Base-by-base conservation (phyloP, 2,329 filamentous ascomycete genomes). In the Paracoccidioides brasiliensis region DNA sequence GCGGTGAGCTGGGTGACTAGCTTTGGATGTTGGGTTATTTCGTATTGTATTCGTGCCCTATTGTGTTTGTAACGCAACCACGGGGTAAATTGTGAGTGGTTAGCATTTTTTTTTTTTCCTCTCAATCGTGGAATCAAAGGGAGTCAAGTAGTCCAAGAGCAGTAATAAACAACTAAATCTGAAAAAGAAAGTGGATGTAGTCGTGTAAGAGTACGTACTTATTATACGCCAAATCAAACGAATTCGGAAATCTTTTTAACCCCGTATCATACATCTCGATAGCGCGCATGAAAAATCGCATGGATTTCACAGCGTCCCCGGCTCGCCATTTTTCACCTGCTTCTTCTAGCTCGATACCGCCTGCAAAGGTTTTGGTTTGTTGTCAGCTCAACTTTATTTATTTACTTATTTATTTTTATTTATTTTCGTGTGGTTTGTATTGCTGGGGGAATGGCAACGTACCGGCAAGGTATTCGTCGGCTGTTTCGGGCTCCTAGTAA, bases 191-290 rank as follows among this genome's bases (percentile, higher is more conserved):
- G 22, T n/a, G 33, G 3, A 15, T 10, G 15, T 38, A n/a, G 2
- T n/a, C n/a, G n/a, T n/a, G 22, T 22, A 22, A 22, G 22, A 1
- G 2, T 41, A 70, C 77, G 62, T 68, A 84, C 80, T 86, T 87
- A 68, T 88, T 88, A 67, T 88, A 88, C 9, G 84, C 84, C 40
- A 88, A 74, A 69, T 88, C 85, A 68, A 88, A 84, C 22, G 77
- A 82, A 8, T 66, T 64, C 1, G 84, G 82, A 64, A 81, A 82
- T 57, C 74, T 80, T 51, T 72, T 70, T 37, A 88, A 65, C 10
- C 82, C 85, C 54, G 80, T 76, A 59, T 82, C 78, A 64, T 88
- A 89, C 46, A 77, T 75, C 53, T 85, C 78, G 53, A 87, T 78
- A 10, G 85, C 85, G 58, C 83, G 75, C 60, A 81, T 75, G 64